These are phyloP conservation scores for Meredithiella fracta DNA, from an alignment of 2,329 filamentous ascomycete species.

Conservation along the genomic window DNA sequence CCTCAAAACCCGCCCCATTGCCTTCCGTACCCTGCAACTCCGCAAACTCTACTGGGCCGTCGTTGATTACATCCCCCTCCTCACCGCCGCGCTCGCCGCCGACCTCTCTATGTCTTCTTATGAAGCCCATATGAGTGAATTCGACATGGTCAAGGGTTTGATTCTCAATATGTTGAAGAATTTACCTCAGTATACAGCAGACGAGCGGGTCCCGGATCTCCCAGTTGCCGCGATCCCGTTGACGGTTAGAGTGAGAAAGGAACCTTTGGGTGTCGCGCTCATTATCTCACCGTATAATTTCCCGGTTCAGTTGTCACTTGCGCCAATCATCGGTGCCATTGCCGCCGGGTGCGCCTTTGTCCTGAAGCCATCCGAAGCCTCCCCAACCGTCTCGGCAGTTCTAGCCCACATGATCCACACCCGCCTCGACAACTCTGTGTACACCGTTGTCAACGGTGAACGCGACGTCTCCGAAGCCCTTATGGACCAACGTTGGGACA, in stretches of 20 bases:
- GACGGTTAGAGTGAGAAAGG: slow-evolving; percentile 64
- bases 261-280: slow-evolving; percentile 68
- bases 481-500: slow-evolving; percentile 84
- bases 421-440: slow-evolving; percentile 61
- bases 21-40: slow-evolving; percentile 72
- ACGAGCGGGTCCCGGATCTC: slow-evolving; percentile 59
- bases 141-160: slow-evolving; percentile 65
- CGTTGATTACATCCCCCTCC: slow-evolving; percentile 56
- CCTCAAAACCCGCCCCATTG: slow-evolving; percentile 65
- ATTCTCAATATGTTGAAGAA: slow-evolving; percentile 64
- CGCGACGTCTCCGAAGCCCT: slow-evolving; percentile 66
- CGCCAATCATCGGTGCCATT: slow-evolving; percentile 76
- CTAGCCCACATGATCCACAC: slow-evolving; percentile 63
- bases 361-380: slow-evolving; percentile 77
- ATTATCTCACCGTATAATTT: slow-evolving; percentile 94
- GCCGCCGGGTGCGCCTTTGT: slow-evolving; percentile 79
- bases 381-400: slow-evolving; percentile 60
- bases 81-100: slow-evolving; percentile 56
- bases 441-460: slow-evolving; percentile 63
- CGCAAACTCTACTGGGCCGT: slow-evolving; percentile 84
- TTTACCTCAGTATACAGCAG: slow-evolving; percentile 65
- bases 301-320: slow-evolving; percentile 64
- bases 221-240: slow-evolving; percentile 33
- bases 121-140: slow-evolving; percentile 60
- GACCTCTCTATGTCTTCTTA: slow-evolving; percentile 66